A percentile compares a stretch with the other conserved stretches of the same genome.
Evolutionary conservation across 148 eudicot species (phyloP).

Genomic region (Cornus controversa): DNA sequence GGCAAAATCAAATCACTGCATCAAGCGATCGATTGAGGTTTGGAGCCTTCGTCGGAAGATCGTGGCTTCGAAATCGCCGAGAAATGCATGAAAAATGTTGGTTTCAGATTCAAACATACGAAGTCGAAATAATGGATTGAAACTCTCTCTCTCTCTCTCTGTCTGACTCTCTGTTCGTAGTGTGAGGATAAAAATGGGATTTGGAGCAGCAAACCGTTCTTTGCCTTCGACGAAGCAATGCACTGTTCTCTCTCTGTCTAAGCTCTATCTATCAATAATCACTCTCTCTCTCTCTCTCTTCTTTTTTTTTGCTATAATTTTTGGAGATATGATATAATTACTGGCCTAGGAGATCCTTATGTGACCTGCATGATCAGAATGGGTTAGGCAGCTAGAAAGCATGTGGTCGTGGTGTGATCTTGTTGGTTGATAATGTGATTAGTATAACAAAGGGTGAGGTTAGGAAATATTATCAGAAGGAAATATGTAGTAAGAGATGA

Average conservation of each 20-base stretch:
- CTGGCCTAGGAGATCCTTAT: background rate
- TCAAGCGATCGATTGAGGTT: constrained; percentile 12
- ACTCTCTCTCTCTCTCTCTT: background rate
- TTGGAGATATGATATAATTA: background rate
- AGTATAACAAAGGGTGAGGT: background rate
- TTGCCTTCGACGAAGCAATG: background rate
- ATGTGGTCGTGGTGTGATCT: background rate
- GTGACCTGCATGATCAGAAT: background rate
- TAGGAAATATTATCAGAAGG: background rate
- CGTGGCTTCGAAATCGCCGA: constrained; percentile 7
- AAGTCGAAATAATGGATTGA: constrained; percentile 11
- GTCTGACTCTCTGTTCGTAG: background rate
- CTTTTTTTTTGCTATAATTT: background rate
- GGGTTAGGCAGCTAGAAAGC: too few relatives aligned
- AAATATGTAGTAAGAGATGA: background rate
- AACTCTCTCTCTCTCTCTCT: background rate
- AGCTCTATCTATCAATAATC: constrained; percentile 11
- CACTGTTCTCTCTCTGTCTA: constrained; percentile 1
- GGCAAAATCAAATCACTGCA: constrained; percentile 11
- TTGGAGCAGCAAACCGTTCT: constrained; percentile 6
- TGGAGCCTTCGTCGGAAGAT: constrained; percentile 11
- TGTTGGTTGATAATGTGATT: too few relatives aligned
- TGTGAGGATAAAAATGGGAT: constrained; percentile 3
- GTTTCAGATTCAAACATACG: constrained; percentile 33
- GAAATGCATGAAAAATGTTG: constrained; percentile 8